phyloP scores from a whole-genome alignment of 1,284 basidiomycete species.

The Ceratobasidium sp. region DNA sequence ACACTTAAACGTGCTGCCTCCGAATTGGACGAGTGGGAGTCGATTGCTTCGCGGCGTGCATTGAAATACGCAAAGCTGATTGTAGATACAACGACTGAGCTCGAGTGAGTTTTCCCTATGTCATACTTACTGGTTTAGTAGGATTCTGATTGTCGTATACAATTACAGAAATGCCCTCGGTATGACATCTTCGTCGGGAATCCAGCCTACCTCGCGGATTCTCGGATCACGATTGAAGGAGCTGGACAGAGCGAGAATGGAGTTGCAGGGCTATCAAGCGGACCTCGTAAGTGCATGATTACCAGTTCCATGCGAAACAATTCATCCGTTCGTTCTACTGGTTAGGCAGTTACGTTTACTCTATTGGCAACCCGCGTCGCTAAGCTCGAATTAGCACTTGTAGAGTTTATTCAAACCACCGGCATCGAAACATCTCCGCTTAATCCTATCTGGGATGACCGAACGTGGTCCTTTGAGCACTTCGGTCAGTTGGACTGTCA shows the following conservation, averaged over 20 bases:
- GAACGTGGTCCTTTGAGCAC: slow-evolving; percentile 10
- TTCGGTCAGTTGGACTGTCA: slow-evolving; percentile 3
- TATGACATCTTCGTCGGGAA: slow-evolving; percentile 2
- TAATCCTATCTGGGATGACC: slow-evolving; percentile 11
- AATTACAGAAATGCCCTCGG: slow-evolving; percentile 7
- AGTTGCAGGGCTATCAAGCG: not conserved
- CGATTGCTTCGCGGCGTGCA: not conserved
- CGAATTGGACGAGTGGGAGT: slow-evolving; percentile 10
- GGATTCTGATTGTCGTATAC: not conserved
- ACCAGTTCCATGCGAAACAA: not conserved
- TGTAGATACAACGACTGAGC: slow-evolving; percentile 27
- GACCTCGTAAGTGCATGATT: not conserved
- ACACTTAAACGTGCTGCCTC: slow-evolving; percentile 13
- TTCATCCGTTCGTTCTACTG: not conserved
- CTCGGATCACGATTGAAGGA: slow-evolving; percentile 15
- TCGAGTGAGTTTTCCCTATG: slow-evolving; percentile 2
- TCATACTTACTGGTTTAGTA: not conserved
- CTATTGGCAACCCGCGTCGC: not conserved
- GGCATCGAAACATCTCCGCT: slow-evolving; percentile 2
- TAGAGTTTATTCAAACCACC: slow-evolving; percentile 3
- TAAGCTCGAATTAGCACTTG: slow-evolving; percentile 6
- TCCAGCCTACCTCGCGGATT: slow-evolving; percentile 11
- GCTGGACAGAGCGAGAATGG: slow-evolving; percentile 8
- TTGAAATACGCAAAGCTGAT: slow-evolving; percentile 9
- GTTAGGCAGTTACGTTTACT: slow-evolving; percentile 8